Evolutionary conservation across 2,329 filamentous ascomycete genomes (phyloP).

Genomic region (Microcyclosporella mali): DNA sequence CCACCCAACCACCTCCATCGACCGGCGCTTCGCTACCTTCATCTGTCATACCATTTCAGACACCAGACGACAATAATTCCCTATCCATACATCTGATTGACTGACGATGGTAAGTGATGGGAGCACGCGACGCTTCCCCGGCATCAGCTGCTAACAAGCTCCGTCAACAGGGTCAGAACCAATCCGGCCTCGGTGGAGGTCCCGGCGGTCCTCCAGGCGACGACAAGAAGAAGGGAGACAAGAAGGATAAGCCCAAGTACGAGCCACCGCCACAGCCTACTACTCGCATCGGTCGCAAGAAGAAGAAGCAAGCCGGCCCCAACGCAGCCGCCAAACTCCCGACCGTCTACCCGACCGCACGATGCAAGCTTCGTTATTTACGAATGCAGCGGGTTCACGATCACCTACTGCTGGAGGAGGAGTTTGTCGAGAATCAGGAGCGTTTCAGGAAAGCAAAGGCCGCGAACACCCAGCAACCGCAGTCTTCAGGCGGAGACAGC

Average conservation of each 20-base stretch:
- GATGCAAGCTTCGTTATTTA: constrained; percentile 94
- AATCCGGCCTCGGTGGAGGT: constrained; percentile 70
- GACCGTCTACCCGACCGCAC: constrained; percentile 85
- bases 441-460: constrained; percentile 87
- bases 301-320: constrained; percentile 89
- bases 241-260: constrained; percentile 99
- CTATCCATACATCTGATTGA: neutral
- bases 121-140: constrained; percentile 5
- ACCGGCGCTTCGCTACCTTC: neutral
- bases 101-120: constrained; percentile 14
- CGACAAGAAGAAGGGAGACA: constrained; percentile 79
- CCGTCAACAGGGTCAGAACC: constrained; percentile 63
- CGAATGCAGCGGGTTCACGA: constrained; percentile 99
- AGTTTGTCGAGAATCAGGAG: constrained; percentile 99
- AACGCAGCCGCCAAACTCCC: constrained; percentile 95
- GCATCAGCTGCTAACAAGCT: constrained; percentile 9
- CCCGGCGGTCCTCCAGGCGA: constrained; percentile 52
- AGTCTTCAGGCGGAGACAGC: constrained; percentile 55
- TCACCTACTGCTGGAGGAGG: constrained; percentile 91
- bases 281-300: constrained; percentile 94
- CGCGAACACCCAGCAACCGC: constrained; percentile 60
- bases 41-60: neutral
- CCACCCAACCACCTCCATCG: neutral
- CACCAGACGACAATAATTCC: neutral
- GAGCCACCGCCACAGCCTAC: constrained; percentile 95